These are phyloP conservation scores for Starmera caribaea DNA, from an alignment of 805 yeast genomes.

Conservation along the genomic window DNA sequence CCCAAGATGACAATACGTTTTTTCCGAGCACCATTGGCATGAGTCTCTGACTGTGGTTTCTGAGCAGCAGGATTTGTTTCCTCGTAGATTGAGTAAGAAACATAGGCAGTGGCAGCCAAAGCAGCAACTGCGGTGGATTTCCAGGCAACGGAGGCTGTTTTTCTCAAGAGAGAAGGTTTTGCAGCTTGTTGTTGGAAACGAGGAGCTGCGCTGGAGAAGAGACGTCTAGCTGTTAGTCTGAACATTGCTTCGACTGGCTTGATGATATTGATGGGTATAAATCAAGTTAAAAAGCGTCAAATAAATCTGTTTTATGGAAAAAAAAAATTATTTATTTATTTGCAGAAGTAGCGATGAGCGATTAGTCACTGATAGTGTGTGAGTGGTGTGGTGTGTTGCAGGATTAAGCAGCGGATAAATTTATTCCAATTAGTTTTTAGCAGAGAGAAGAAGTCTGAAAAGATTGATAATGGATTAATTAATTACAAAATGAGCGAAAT, in stretches of 20 bases:
- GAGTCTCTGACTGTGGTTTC: slow-evolving; percentile 45
- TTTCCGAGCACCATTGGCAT: slow-evolving; percentile 34
- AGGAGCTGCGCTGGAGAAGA: background rate
- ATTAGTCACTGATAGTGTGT: too few species aligned
- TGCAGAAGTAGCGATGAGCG: too few species aligned
- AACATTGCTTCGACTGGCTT: background rate
- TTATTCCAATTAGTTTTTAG: too few species aligned
- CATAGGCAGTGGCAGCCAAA: slow-evolving; percentile 43
- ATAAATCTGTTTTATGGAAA: too few species aligned
- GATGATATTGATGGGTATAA: background rate
- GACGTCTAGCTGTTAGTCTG: background rate
- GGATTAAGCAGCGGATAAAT: too few species aligned
- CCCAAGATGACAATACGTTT: slow-evolving; percentile 59
- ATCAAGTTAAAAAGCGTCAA: too few species aligned
- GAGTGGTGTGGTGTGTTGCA: too few species aligned
- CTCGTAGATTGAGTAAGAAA: slow-evolving; percentile 52
- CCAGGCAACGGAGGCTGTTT: slow-evolving; percentile 24
- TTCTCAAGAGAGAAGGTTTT: slow-evolving; percentile 15
- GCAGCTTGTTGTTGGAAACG: slow-evolving; percentile 1
- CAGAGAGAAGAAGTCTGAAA: too few species aligned
- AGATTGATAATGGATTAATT: too few species aligned
- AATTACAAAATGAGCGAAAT: too few species aligned
- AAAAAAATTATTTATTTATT: too few species aligned
- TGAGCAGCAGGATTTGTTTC: slow-evolving; percentile 57
- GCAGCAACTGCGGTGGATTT: slow-evolving; percentile 40